These are phyloP conservation scores for Thelephora terrestris DNA, from an alignment of 1,284 basidiomycete genomes.

Conservation along the genomic window DNA sequence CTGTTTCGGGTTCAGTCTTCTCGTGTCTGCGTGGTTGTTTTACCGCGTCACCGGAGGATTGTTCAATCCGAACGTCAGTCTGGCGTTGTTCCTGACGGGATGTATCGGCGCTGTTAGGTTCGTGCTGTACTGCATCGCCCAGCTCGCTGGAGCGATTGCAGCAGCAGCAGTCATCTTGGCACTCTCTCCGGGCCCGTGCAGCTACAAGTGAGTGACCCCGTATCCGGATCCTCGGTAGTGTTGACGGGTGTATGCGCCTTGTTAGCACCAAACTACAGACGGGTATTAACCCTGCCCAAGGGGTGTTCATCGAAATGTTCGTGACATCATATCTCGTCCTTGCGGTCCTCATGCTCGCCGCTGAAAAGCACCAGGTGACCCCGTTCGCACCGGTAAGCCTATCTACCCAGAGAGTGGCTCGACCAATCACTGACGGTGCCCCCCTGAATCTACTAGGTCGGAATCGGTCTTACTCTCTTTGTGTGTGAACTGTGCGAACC, in stretches of 20 bases:
- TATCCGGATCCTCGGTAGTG: not conserved
- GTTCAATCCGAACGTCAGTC: constrained; percentile 64
- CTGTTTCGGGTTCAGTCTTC: constrained; percentile 52
- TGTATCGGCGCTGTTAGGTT: constrained; percentile 52
- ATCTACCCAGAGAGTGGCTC: not conserved
- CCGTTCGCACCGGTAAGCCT: constrained; percentile 56
- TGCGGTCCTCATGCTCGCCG: constrained; percentile 59
- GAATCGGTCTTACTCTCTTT: constrained; percentile 63
- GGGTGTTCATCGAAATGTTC: constrained; percentile 68
- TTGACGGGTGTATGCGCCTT: not conserved
- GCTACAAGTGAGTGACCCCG: constrained; percentile 35
- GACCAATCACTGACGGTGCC: not conserved
- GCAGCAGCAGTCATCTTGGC: constrained; percentile 52
- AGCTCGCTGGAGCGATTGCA: constrained; percentile 51
- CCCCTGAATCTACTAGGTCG: constrained; percentile 30
- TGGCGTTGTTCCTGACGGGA: constrained; percentile 52
- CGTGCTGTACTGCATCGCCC: constrained; percentile 51
- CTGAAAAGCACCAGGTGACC: constrained; percentile 59
- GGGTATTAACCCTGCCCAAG: constrained; percentile 41
- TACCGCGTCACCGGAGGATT: constrained; percentile 62
- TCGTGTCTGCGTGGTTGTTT: constrained; percentile 66
- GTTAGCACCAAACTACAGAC: constrained; percentile 35
- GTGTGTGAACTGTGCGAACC: constrained; percentile 47
- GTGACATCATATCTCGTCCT: constrained; percentile 49
- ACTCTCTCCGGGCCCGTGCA: constrained; percentile 50